Evolutionary conservation across 2,329 filamentous ascomycete species (phyloP).

Genomic region (Alternaria triticimaculans): DNA sequence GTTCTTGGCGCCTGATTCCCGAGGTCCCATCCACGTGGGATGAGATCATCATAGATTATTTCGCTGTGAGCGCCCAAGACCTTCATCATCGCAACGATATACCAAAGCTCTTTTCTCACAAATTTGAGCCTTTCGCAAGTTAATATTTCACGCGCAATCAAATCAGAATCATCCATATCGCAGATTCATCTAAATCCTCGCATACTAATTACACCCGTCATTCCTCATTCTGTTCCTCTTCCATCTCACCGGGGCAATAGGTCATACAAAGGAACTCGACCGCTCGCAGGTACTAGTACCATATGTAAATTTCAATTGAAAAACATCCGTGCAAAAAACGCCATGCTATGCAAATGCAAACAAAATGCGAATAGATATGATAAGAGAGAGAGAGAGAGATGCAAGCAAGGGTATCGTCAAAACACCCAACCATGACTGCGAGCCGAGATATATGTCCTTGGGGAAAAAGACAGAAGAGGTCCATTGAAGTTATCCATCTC

Average conservation of each 20-base stretch:
- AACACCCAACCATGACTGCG: conserved; percentile 7
- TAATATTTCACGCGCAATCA: neutral
- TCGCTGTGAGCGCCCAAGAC: neutral
- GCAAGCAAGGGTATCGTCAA: conserved; percentile 18
- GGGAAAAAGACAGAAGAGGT: too few relatives aligned
- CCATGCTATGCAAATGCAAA: conserved; percentile 30
- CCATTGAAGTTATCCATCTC: neutral
- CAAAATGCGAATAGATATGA: neutral
- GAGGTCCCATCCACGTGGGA: conserved; percentile 13
- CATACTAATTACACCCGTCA: neutral
- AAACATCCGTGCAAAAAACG: conserved; percentile 5
- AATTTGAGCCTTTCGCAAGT: too few relatives aligned
- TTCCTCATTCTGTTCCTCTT: neutral
- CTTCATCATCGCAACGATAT: neutral
- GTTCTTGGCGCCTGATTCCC: conserved; percentile 11
- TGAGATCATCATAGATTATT: conserved; percentile 20
- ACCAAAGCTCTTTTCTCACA: too few relatives aligned
- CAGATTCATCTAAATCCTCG: neutral
- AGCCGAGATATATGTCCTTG: neutral
- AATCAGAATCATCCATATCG: too few relatives aligned
- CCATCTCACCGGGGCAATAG: neutral
- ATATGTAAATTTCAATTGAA: neutral
- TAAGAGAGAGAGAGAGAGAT: neutral
- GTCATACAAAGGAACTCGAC: neutral
- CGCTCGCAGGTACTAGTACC: neutral